Percentiles rank a stretch among this genome's conserved stretches.
phyloP scores from a whole-genome alignment of 2,329 filamentous ascomycete species.

The Zalaria sp. region DNA sequence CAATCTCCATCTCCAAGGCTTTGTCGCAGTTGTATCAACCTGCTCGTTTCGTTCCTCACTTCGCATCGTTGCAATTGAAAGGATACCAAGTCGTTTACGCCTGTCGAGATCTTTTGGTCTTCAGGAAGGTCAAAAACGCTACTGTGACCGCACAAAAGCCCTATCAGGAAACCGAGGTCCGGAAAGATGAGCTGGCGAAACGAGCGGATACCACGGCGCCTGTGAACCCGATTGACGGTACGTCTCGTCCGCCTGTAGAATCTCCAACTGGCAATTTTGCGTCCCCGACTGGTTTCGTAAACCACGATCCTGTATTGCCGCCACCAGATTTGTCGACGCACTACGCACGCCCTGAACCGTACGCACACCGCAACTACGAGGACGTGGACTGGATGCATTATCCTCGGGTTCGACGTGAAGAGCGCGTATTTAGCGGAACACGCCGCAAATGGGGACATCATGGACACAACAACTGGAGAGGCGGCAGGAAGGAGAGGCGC shows the following conservation, averaged over 20 bases:
- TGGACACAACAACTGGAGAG: constrained; percentile 15
- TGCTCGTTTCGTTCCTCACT: constrained; percentile 50
- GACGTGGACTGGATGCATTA: no score
- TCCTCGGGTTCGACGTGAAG: constrained; percentile 18
- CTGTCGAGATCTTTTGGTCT: constrained; percentile 48
- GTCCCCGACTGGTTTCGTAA: constrained; percentile 52
- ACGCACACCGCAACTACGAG: no score
- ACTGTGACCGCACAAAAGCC: constrained; percentile 5
- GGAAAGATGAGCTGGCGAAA: background rate
- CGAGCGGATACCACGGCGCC: background rate
- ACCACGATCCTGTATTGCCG: constrained; percentile 32
- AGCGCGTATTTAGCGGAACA: constrained; percentile 33
- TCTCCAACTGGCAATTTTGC: constrained; percentile 42
- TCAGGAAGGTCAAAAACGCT: constrained; percentile 41
- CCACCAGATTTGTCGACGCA: no score
- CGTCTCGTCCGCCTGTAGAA: constrained; percentile 8
- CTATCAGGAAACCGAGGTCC: constrained; percentile 3
- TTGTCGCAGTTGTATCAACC: constrained; percentile 48
- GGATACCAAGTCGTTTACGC: constrained; percentile 56
- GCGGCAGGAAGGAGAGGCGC: constrained; percentile 23
- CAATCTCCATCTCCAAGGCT: constrained; percentile 45
- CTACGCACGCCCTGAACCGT: no score
- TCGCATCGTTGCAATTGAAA: constrained; percentile 41
- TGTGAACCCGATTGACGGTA: constrained; percentile 44
- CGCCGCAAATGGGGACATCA: constrained; percentile 7